phyloP scores from a whole-genome alignment of 106 monocot genomes.

The Ottelia alismoides region DNA sequence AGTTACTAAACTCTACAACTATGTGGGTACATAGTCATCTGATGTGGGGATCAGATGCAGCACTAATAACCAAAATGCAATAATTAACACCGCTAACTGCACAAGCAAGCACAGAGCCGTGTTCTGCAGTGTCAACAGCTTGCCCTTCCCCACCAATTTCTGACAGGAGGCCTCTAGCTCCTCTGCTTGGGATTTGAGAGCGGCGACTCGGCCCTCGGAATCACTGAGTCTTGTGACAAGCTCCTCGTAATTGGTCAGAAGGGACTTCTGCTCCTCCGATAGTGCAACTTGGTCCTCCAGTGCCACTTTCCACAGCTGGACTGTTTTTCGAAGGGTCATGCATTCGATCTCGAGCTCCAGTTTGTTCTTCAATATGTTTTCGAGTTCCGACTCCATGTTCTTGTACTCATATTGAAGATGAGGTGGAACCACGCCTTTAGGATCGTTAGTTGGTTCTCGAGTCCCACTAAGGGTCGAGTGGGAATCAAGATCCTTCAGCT shows the following conservation, averaged over 20 bases:
- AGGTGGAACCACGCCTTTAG: not conserved
- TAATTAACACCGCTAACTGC: constrained; percentile 32
- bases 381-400: constrained; percentile 31
- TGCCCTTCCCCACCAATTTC: constrained; percentile 19
- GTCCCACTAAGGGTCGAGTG: constrained; percentile 9
- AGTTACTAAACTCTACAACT: too few relatives aligned
- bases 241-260: constrained; percentile 14
- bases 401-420: constrained; percentile 1
- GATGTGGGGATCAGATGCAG: constrained; percentile 21
- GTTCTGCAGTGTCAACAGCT: constrained; percentile 29
- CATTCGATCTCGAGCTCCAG: constrained; percentile 40
- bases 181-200: constrained; percentile 22
- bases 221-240: constrained; percentile 21
- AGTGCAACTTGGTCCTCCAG: constrained; percentile 28
- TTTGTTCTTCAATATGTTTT: constrained; percentile 25
- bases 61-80: constrained; percentile 30
- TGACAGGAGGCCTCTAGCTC: constrained; percentile 25
- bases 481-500: constrained; percentile 19
- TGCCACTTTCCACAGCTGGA: constrained; percentile 14
- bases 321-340: constrained; percentile 22
- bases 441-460: not conserved
- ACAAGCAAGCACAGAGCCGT: constrained; percentile 25
- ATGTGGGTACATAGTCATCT: constrained; percentile 48
- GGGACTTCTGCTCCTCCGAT: constrained; percentile 33
- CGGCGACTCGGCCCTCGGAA: constrained; percentile 10